Percentiles rank a stretch among this genome's conserved stretches.
Conservation (phyloP, 441 rosid species). For the Syzygium malaccense region DNA sequence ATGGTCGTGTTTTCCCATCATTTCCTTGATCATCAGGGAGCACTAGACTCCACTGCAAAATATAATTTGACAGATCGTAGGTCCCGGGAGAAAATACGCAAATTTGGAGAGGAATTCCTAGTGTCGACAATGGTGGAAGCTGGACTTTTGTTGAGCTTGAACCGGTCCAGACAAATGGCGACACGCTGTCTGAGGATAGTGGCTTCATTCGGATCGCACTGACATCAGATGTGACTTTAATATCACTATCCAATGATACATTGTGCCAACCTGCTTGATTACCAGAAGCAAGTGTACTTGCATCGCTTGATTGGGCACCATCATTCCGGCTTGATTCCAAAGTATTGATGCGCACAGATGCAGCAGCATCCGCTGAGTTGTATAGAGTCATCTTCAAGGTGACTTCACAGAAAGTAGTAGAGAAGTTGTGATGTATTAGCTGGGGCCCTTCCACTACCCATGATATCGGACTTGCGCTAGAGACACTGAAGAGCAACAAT, state of each 20-base stretch:
- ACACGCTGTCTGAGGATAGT: slow-evolving; percentile 38
- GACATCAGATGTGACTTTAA: slow-evolving; percentile 42
- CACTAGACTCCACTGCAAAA: slow-evolving; percentile 58
- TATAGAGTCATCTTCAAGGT: slow-evolving; percentile 60
- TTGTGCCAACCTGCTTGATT: slow-evolving; percentile 71
- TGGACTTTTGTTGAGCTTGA: slow-evolving; percentile 53
- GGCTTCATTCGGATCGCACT: slow-evolving; percentile 25
- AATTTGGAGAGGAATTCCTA: slow-evolving; percentile 59
- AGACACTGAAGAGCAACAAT: slow-evolving; percentile 27
- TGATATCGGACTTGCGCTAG: slow-evolving; percentile 51
- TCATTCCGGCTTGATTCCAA: slow-evolving; percentile 22
- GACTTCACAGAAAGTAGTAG: slow-evolving; percentile 53
- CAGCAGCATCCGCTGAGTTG: slow-evolving; percentile 54
- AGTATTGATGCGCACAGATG: slow-evolving; percentile 46
- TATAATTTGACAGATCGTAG: slow-evolving; percentile 70
- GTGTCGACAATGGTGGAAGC: slow-evolving; percentile 51
- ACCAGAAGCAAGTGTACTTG: slow-evolving; percentile 21
- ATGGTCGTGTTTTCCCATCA: slow-evolving; percentile 11
- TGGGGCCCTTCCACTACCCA: slow-evolving; percentile 74
- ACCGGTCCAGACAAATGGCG: slow-evolving; percentile 82
- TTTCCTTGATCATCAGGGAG: slow-evolving; percentile 15
- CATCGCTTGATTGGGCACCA: slow-evolving; percentile 18
- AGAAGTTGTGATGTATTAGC: slow-evolving; percentile 52
- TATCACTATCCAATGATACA: slow-evolving; percentile 36
- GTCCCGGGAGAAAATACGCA: slow-evolving; percentile 76